Base-by-base conservation (phyloP, 2,329 filamentous ascomycete genomes). In the Lasiodiplodia gonubiensis region DNA sequence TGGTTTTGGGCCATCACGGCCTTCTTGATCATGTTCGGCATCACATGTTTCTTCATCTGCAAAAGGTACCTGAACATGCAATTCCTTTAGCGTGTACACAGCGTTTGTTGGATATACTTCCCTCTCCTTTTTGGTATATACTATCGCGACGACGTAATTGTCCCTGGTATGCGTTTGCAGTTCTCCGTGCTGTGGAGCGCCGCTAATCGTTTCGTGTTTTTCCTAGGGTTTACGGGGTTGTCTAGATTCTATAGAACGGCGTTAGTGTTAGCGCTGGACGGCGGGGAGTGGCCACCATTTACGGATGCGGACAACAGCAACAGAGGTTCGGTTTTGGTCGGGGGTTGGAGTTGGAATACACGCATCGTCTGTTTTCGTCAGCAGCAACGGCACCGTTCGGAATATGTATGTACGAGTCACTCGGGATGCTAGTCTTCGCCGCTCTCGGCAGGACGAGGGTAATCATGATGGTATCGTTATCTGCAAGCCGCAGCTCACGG, bases 1-100 rank as follows among this genome's bases (percentile, higher is more conserved):
- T 84, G 83, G 83, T 85, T 85, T 75, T 84, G 80, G 75, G 77
- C 77, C 67, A 82, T 90, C 74, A 95, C 93, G 0, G 91, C 84
- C 1, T 92, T 92, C 0, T 79, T 98, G 54, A 68, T 97, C 2
- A 76, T 88, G 21, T 98, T 98, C 79, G 95, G 93, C 0, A 75
- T 94, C 33, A 85, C 84, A 5, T 96, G 94, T 75, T 97, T 90
- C 76, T 82, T 89, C 75, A 89, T 94, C 71, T 93, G 93, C 21
- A 96, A 95, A 84, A 86, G 90, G 89, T 94, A 46, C 94, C 94
- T 77, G 57, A 63, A 63, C 37, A 63, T 64, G 57, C 37, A 39
- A 39, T 67, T 67, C 51, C 51, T 67, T 33, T 67, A 60, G 65
- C 55, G 30, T 63, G 59, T 48, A 63, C 35, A 51, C 49, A 63